phyloP scores from a whole-genome alignment of 768 basidiomycete genomes.

The Tulasnella sp. region DNA sequence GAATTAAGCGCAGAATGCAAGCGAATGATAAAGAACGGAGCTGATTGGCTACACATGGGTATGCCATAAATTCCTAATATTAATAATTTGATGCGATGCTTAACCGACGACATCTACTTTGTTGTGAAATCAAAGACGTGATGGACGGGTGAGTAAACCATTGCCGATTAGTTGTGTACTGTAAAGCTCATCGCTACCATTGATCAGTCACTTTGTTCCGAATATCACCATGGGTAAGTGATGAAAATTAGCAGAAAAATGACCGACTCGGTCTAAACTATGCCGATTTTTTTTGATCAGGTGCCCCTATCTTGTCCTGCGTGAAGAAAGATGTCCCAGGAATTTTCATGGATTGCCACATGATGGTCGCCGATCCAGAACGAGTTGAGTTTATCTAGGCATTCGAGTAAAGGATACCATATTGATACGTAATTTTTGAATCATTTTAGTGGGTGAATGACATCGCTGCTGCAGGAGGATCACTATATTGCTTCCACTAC shows the following conservation, averaged over 20 bases:
- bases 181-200: slow-evolving; percentile 77
- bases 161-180: slow-evolving; percentile 80
- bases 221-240: slow-evolving; percentile 91
- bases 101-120: not conserved
- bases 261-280: not conserved
- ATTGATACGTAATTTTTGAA: too few species aligned
- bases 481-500: slow-evolving; percentile 91
- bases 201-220: slow-evolving; percentile 84
- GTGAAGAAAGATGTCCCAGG: slow-evolving; percentile 78
- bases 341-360: slow-evolving; percentile 99
- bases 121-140: slow-evolving; percentile 45
- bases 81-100: slow-evolving; percentile 2
- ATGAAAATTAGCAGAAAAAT: not conserved
- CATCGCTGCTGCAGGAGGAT: slow-evolving; percentile 88
- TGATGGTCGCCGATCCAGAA: slow-evolving; percentile 96
- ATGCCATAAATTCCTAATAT: slow-evolving; percentile 18
- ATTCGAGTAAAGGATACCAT: too few species aligned
- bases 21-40: slow-evolving; percentile 88
- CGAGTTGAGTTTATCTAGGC: too few species aligned
- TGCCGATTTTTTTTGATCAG: slow-evolving; percentile 28
- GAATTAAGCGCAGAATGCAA: slow-evolving; percentile 91
- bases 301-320: slow-evolving; percentile 76
- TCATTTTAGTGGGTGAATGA: slow-evolving; percentile 82
- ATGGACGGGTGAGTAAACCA: slow-evolving; percentile 74
- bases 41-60: slow-evolving; percentile 99